Evolutionary conservation across 2,329 filamentous ascomycete genomes (phyloP).

Genomic region (Celoporthe dispersa): DNA sequence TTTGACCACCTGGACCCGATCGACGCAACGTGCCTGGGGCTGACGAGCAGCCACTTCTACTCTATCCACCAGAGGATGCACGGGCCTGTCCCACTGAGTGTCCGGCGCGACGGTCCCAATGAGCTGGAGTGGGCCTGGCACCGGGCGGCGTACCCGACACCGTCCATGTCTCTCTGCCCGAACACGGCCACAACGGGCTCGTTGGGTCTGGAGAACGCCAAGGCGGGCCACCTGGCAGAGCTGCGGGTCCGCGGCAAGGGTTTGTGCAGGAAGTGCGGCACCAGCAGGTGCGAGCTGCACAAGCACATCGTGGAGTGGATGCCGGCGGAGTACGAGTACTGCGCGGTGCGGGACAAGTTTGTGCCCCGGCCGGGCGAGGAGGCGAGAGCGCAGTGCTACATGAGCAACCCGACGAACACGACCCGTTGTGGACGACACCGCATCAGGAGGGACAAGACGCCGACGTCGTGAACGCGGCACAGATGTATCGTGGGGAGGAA

Average conservation of each 20-base stretch:
- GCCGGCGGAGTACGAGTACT: conserved; percentile 62
- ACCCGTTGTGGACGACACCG: conserved; percentile 62
- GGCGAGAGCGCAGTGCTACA: conserved; percentile 58
- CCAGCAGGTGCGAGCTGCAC: conserved; percentile 65
- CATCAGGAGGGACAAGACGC: conserved; percentile 35
- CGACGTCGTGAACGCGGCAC: not conserved
- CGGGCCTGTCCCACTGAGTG: conserved; percentile 59
- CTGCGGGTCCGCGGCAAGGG: conserved; percentile 62
- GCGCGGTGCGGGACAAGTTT: conserved; percentile 62
- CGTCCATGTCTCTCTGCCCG: conserved; percentile 30
- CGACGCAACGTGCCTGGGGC: conserved; percentile 65
- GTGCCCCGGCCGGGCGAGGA: conserved; percentile 52
- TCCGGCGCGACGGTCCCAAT: conserved; percentile 63
- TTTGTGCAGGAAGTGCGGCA: conserved; percentile 66
- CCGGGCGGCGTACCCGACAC: conserved; percentile 48
- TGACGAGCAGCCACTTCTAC: conserved; percentile 63
- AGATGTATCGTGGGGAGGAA: not conserved
- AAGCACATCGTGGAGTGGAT: conserved; percentile 66
- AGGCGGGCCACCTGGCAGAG: conserved; percentile 44
- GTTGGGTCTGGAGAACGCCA: conserved; percentile 22
- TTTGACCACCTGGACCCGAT: conserved; percentile 68
- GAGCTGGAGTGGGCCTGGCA: conserved; percentile 68
- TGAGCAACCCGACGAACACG: conserved; percentile 63
- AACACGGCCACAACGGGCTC: conserved; percentile 19
- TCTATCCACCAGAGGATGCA: conserved; percentile 61